These are phyloP conservation scores for Cyathus striatus DNA, from an alignment of 768 basidiomycete species.

Conservation along the genomic window DNA sequence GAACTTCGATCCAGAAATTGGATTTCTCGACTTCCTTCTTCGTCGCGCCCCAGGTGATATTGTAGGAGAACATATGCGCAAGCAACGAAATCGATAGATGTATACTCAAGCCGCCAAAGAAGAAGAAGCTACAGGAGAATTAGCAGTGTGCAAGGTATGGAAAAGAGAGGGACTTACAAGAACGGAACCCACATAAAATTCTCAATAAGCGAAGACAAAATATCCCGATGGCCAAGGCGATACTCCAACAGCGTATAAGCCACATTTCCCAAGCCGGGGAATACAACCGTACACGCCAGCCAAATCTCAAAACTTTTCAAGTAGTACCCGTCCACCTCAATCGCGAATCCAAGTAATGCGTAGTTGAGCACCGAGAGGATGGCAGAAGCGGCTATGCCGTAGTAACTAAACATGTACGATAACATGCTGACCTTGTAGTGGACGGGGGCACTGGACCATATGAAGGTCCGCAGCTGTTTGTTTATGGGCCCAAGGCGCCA, in stretches of 20 bases:
- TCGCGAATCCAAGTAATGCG: conserved; percentile 56
- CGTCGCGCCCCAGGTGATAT: conserved; percentile 76
- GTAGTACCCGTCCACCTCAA: conserved; percentile 67
- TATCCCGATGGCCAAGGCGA: conserved; percentile 52
- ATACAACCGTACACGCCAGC: conserved; percentile 67
- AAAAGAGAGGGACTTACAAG: conserved; percentile 48
- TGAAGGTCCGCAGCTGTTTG: conserved; percentile 68
- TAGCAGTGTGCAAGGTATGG: neutral
- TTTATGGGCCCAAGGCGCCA: conserved; percentile 78
- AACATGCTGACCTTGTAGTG: conserved; percentile 84
- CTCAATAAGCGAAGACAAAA: conserved; percentile 48
- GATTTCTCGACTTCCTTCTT: conserved; percentile 83
- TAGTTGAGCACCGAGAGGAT: conserved; percentile 66
- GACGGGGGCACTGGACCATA: conserved; percentile 73
- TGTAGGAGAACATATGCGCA: conserved; percentile 70
- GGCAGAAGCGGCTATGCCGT: conserved; percentile 62
- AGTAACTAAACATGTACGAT: conserved; percentile 62
- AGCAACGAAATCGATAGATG: conserved; percentile 62
- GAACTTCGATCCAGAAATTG: conserved; percentile 90
- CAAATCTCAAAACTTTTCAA: conserved; percentile 70
- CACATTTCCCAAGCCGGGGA: conserved; percentile 65
- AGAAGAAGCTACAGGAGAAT: conserved; percentile 53
- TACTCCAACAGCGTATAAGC: conserved; percentile 68
- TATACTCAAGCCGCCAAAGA: conserved; percentile 72
- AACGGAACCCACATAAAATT: conserved; percentile 66